Conservation (phyloP, 208 protist species). For the Leptomonas seymouri region DNA sequence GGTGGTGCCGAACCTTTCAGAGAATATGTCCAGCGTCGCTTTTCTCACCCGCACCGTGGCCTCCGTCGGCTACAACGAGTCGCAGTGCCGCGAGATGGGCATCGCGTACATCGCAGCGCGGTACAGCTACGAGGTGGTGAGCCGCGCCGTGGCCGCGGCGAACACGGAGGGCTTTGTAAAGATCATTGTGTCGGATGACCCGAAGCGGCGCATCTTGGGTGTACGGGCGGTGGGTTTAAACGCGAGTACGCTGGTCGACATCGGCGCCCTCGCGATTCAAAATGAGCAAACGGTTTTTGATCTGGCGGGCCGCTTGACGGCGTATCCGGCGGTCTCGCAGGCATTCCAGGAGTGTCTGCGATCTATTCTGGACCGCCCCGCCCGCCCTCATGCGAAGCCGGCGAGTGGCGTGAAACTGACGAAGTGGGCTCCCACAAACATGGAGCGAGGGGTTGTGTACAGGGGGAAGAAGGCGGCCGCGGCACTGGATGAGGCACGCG, state of each 20-base stretch:
- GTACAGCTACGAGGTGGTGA: constrained; percentile 71
- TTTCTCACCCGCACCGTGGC: constrained; percentile 66
- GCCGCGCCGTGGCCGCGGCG: constrained; percentile 66
- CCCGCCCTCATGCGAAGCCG: constrained; percentile 55
- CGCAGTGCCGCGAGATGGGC: constrained; percentile 50
- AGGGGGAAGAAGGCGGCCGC: constrained; percentile 10
- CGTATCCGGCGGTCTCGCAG: constrained; percentile 81
- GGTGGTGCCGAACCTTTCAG: constrained; percentile 27
- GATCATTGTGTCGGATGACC: constrained; percentile 75
- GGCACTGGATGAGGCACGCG: neutral
- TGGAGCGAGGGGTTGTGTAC: constrained; percentile 54
- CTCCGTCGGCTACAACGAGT: constrained; percentile 73
- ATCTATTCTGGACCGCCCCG: constrained; percentile 61
- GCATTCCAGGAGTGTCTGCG: constrained; percentile 85
- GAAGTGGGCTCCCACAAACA: constrained; percentile 67
- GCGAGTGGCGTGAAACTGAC: constrained; percentile 43
- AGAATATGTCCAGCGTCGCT: constrained; percentile 45
- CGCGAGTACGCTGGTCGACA: constrained; percentile 71
- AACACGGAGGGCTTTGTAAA: constrained; percentile 81
- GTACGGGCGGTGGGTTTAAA: constrained; percentile 69
- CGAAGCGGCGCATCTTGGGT: constrained; percentile 55
- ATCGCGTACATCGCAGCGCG: constrained; percentile 66
- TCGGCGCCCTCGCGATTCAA: constrained; percentile 69
- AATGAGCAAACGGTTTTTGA: constrained; percentile 61
- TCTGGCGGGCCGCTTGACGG: constrained; percentile 67